Evolutionary conservation across 192 early-diverging fungal genomes (phyloP).

Genomic region (Pilaira anomala): DNA sequence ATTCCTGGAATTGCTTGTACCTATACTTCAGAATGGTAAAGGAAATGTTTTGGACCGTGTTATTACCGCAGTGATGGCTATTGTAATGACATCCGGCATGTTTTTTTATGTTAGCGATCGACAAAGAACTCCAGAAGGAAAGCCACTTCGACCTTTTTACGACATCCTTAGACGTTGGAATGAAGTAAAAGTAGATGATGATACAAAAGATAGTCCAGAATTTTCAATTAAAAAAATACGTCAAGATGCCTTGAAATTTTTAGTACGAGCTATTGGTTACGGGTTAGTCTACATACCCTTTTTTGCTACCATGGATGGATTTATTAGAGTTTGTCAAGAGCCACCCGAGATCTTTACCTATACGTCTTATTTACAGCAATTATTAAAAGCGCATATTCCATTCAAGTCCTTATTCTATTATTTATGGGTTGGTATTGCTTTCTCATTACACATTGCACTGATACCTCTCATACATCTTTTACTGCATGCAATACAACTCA

Average conservation of each 20-base stretch:
- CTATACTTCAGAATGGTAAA: background rate
- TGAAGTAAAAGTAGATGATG: conserved; percentile 1
- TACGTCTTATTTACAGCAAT: background rate
- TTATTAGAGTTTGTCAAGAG: conserved; percentile 7
- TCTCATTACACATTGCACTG: background rate
- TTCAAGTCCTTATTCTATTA: conserved; percentile 3
- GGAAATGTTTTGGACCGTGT: conserved; percentile 1
- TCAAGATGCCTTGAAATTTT: background rate
- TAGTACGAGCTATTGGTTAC: background rate
- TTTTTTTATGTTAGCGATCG: conserved; percentile 4
- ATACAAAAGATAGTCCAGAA: background rate
- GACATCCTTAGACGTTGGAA: conserved; percentile 14
- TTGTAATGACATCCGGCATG: conserved; percentile 13
- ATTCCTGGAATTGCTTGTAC: background rate
- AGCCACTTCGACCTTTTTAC: conserved; percentile 3
- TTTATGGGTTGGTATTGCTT: conserved; percentile 5
- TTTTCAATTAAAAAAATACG: background rate
- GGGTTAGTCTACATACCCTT: background rate
- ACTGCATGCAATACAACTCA: background rate
- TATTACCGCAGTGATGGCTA: conserved; percentile 8
- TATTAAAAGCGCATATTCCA: background rate
- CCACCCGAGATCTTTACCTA: background rate
- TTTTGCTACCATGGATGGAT: conserved; percentile 9
- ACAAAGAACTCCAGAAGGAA: conserved; percentile 5
- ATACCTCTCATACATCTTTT: conserved; percentile 8